Conservation (phyloP, 768 basidiomycete species). For the Candolleomyces aberdarensis region DNA sequence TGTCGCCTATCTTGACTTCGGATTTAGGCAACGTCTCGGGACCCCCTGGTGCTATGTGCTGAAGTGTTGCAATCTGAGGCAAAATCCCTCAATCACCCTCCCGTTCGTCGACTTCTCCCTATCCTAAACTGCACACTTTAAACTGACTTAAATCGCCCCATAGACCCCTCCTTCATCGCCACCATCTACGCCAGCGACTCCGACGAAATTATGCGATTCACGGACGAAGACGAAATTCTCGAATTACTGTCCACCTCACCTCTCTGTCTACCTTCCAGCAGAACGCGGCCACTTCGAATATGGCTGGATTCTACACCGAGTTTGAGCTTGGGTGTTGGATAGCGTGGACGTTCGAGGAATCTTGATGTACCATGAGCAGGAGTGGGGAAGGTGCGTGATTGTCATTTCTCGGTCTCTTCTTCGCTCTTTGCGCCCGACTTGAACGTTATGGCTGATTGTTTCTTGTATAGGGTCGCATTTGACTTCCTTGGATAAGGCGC, state of each 20-base stretch:
- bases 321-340: slow-evolving; percentile 84
- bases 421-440: background rate
- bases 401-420: background rate
- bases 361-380: slow-evolving; percentile 70
- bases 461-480: slow-evolving; percentile 2
- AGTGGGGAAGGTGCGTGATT: slow-evolving; percentile 75
- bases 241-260: slow-evolving; percentile 83
- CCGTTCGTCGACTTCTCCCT: too few species aligned
- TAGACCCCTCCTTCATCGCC: slow-evolving; percentile 77
- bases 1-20: background rate
- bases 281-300: slow-evolving; percentile 54
- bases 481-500: slow-evolving; percentile 6
- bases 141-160: too few species aligned
- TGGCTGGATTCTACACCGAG: slow-evolving; percentile 78
- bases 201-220: slow-evolving; percentile 78
- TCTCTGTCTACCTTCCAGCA: slow-evolving; percentile 76
- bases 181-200: slow-evolving; percentile 74
- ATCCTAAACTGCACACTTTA: too few species aligned
- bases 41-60: slow-evolving; percentile 29
- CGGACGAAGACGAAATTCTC: slow-evolving; percentile 75
- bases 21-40: slow-evolving; percentile 71
- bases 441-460: background rate
- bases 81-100: slow-evolving; percentile 72
- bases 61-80: slow-evolving; percentile 32
- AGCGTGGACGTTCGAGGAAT: slow-evolving; percentile 86